phyloP scores from a whole-genome alignment of 805 yeast genomes.

The Jamesozyma jinghongensis region DNA sequence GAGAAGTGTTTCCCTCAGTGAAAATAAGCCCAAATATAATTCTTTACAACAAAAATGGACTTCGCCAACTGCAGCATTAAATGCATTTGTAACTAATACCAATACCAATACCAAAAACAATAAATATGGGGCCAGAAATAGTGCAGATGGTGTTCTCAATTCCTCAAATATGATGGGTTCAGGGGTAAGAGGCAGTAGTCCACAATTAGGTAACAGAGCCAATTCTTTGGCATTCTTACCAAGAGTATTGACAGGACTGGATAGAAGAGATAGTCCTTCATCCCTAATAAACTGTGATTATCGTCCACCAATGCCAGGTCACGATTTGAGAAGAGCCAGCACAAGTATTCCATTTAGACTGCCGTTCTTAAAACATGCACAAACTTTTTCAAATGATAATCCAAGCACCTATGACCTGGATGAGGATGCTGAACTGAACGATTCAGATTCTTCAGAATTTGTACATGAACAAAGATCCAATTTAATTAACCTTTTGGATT shows the following conservation, averaged over 20 bases:
- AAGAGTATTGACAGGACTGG: slow-evolving; percentile 4
- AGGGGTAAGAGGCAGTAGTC: background rate
- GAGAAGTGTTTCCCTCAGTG: slow-evolving; percentile 6
- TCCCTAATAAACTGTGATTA: too few species aligned
- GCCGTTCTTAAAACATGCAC: slow-evolving; percentile 1
- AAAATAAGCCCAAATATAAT: slow-evolving; percentile 1
- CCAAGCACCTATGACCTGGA: background rate
- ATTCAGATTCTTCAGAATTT: slow-evolving; percentile 7
- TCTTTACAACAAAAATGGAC: slow-evolving; percentile 9
- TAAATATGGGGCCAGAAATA: background rate
- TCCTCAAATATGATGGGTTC: background rate
- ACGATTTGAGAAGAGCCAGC: background rate
- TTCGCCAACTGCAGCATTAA: slow-evolving; percentile 20
- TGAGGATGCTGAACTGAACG: background rate
- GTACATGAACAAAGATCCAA: slow-evolving; percentile 22
- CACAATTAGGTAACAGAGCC: slow-evolving; percentile 11
- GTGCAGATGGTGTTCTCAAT: slow-evolving; percentile 1
- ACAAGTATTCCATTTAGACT: slow-evolving; percentile 3
- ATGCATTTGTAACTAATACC: slow-evolving; percentile 25
- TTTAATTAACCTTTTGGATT: slow-evolving; percentile 21
- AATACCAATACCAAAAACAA: background rate
- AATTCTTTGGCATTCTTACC: slow-evolving; percentile 17
- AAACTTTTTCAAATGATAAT: background rate
- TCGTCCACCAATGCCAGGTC: too few species aligned
- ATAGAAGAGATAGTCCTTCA: background rate